phyloP scores from a whole-genome alignment of 148 eudicot species.

The Spergularia marina region DNA sequence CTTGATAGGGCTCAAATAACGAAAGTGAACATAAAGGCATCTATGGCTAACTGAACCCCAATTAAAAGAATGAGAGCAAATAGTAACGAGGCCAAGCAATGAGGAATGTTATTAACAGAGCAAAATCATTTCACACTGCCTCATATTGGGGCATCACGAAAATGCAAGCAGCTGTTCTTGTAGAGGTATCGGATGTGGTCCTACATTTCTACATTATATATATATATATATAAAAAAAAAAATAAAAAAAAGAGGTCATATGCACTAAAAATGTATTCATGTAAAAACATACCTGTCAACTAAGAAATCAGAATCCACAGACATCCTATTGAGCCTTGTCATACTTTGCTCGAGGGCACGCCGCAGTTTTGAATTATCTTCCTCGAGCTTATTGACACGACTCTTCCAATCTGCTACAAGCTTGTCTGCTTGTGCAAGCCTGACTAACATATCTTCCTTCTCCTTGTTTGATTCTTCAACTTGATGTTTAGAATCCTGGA shows the following conservation, averaged over 20 bases:
- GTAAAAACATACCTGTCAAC: conserved; percentile 75
- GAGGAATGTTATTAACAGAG: neutral
- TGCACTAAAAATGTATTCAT: neutral
- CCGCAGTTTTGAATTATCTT: conserved; percentile 84
- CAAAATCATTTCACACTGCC: neutral
- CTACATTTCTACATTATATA: too few species aligned
- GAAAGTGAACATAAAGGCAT: too few species aligned
- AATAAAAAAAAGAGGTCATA: neutral
- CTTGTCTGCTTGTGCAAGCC: conserved; percentile 67
- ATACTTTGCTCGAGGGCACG: conserved; percentile 98
- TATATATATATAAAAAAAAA: too few species aligned
- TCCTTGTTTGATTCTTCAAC: conserved; percentile 56
- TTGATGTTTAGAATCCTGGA: conserved; percentile 70
- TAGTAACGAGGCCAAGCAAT: neutral
- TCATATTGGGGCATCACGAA: neutral
- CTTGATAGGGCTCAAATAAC: too few species aligned
- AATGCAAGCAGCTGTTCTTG: neutral
- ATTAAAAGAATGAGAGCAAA: neutral
- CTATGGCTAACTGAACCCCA: too few species aligned
- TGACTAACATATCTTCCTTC: conserved; percentile 57
- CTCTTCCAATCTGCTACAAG: conserved; percentile 53
- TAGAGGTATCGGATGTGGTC: neutral
- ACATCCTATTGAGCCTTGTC: conserved; percentile 97
- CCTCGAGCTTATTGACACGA: conserved; percentile 82
- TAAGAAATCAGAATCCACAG: conserved; percentile 87